These are phyloP conservation scores for Pythium apleroticum DNA, from an alignment of 352 stramenopile species.

Conservation along the genomic window DNA sequence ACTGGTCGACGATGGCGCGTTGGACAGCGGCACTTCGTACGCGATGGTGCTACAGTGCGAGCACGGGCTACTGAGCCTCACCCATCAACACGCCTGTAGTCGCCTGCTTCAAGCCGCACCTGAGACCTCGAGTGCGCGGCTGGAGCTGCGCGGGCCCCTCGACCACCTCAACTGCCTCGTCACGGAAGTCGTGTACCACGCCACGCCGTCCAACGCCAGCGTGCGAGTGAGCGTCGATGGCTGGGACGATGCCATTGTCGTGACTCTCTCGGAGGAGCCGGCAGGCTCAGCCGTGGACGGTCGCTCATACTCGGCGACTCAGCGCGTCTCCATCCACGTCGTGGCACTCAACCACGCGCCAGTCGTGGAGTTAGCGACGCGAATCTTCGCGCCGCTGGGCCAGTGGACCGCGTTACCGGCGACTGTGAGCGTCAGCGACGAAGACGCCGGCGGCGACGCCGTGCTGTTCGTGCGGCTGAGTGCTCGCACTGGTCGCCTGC, in stretches of 20 bases:
- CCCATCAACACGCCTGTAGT: slow-evolving; percentile 22
- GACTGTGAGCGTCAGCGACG: slow-evolving; percentile 37
- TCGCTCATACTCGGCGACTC: slow-evolving; percentile 33
- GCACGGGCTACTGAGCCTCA: slow-evolving; percentile 40
- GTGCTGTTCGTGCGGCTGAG: slow-evolving; percentile 47
- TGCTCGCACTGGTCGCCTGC: slow-evolving; percentile 38
- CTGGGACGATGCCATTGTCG: slow-evolving; percentile 37
- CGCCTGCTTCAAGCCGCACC: background rate
- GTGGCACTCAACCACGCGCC: slow-evolving; percentile 46
- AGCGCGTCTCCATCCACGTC: slow-evolving; percentile 45
- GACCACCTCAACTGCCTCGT: slow-evolving; percentile 48
- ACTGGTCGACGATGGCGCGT: slow-evolving; percentile 32
- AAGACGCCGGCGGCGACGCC: slow-evolving; percentile 37
- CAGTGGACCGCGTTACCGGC: slow-evolving; percentile 29
- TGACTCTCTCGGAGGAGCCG: slow-evolving; percentile 37
- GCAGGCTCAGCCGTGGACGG: slow-evolving; percentile 13
- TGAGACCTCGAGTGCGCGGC: background rate
- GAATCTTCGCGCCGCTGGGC: slow-evolving; percentile 32
- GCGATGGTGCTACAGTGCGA: slow-evolving; percentile 36
- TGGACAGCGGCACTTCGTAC: slow-evolving; percentile 14
- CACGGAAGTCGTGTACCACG: slow-evolving; percentile 49
- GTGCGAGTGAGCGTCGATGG: background rate
- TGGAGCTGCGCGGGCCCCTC: slow-evolving; percentile 32
- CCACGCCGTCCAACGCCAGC: slow-evolving; percentile 1
- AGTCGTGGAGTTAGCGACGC: slow-evolving; percentile 28